These are phyloP conservation scores for Salix caprea DNA, from an alignment of 345 rosid genomes.

Conservation along the genomic window DNA sequence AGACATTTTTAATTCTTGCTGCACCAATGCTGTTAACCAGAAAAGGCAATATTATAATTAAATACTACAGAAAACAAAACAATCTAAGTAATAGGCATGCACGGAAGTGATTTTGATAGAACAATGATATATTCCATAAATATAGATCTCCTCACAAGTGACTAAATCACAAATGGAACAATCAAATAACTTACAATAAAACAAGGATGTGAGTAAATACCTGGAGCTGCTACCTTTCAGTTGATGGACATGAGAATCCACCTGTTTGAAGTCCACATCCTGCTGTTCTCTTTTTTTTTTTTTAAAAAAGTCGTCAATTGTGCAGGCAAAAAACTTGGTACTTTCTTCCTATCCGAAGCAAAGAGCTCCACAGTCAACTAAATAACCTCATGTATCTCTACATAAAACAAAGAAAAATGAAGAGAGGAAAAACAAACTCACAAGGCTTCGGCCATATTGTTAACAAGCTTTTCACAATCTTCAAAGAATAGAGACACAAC, in stretches of 20 bases:
- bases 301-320: background rate
- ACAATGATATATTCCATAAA: too few species aligned
- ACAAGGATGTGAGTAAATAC: slow-evolving; percentile 29
- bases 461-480: slow-evolving; percentile 68
- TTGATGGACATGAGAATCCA: slow-evolving; percentile 82
- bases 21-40: slow-evolving; percentile 70
- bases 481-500: slow-evolving; percentile 75
- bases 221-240: slow-evolving; percentile 97
- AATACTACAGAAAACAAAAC: slow-evolving; percentile 4
- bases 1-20: slow-evolving; percentile 51
- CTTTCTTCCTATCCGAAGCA: background rate
- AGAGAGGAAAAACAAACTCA: slow-evolving; percentile 31
- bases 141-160: background rate
- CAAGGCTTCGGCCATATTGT: slow-evolving; percentile 59
- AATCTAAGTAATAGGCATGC: background rate
- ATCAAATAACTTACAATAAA: background rate
- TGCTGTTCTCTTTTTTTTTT: slow-evolving; percentile 53
- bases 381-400: background rate
- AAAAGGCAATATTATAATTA: slow-evolving; percentile 12
- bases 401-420: background rate
- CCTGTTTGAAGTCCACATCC: slow-evolving; percentile 62
- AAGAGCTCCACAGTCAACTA: background rate
- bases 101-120: too few species aligned
- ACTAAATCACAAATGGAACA: background rate
- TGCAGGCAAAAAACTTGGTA: background rate